phyloP scores from a whole-genome alignment of 257 asterid genomes.

The Solanum boliviense region DNA sequence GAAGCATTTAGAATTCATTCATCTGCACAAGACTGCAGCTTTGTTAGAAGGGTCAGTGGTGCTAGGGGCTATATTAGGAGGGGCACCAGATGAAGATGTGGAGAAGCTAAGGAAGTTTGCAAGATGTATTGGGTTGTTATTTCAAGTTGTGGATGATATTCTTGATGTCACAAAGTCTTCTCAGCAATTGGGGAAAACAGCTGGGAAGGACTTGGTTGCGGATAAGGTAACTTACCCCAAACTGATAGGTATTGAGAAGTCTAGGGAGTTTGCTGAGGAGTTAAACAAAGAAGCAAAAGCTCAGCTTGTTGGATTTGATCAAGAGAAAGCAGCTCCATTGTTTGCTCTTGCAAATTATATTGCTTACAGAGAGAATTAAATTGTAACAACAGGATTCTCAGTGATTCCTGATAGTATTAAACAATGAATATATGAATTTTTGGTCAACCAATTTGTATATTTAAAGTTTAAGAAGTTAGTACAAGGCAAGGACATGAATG shows the following conservation, averaged over 20 bases:
- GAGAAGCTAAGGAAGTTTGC: constrained; percentile 40
- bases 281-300: constrained; percentile 42
- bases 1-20: constrained; percentile 43
- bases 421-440: background rate
- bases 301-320: constrained; percentile 40
- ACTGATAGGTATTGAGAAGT: constrained; percentile 41
- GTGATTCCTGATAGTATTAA: background rate
- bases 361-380: constrained; percentile 41
- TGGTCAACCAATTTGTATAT: background rate
- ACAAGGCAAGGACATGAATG: background rate
- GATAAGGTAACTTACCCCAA: constrained; percentile 55
- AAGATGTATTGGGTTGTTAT: constrained; percentile 40
- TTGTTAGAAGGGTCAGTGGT: constrained; percentile 48
- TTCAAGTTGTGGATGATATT: constrained; percentile 54
- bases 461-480: background rate
- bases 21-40: constrained; percentile 50
- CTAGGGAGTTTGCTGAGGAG: constrained; percentile 47
- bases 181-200: constrained; percentile 48
- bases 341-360: constrained; percentile 48
- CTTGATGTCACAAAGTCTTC: constrained; percentile 57
- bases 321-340: constrained; percentile 33
- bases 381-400: background rate
- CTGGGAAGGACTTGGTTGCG: constrained; percentile 53
- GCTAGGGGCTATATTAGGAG: constrained; percentile 49
- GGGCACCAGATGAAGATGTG: constrained; percentile 29